These are phyloP conservation scores for Fusarium sp. DNA, from an alignment of 2,329 filamentous ascomycete genomes.

Conservation along the genomic window DNA sequence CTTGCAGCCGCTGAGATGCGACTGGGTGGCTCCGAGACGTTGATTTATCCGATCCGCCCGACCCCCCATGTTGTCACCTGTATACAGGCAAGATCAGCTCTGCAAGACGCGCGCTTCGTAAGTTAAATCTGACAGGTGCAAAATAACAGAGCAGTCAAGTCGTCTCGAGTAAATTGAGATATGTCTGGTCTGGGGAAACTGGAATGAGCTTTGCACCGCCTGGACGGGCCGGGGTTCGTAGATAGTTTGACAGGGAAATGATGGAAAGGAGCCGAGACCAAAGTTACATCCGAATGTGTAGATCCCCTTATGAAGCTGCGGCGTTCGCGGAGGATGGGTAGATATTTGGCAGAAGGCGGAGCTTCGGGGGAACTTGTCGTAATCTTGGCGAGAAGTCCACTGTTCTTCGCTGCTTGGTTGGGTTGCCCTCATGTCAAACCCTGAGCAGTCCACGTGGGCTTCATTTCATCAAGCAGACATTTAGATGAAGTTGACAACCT, in stretches of 20 bases:
- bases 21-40: not conserved
- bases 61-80: not conserved
- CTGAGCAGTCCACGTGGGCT: not conserved
- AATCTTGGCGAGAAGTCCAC: not conserved
- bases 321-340: conserved; percentile 5
- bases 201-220: conserved; percentile 11
- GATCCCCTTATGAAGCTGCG: conserved; percentile 13
- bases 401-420: not conserved
- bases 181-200: conserved; percentile 29
- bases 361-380: not conserved
- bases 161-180: conserved; percentile 4
- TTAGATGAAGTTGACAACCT: conserved; percentile 1
- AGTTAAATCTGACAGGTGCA: conserved; percentile 20
- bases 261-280: not conserved
- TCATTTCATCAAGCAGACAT: conserved; percentile 7
- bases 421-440: not conserved
- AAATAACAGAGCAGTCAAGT: not conserved
- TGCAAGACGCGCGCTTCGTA: conserved; percentile 3
- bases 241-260: not conserved
- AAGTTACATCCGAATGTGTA: conserved; percentile 18
- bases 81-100: not conserved
- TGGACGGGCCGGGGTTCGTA: not conserved
- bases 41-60: not conserved
- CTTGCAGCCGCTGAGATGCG: not conserved
- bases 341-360: not conserved